Evolutionary conservation across 495 filamentous ascomycete species (phyloP), one percentile per base, ranked within the genome.

Genomic region (Lophiostoma macrostomum): DNA sequence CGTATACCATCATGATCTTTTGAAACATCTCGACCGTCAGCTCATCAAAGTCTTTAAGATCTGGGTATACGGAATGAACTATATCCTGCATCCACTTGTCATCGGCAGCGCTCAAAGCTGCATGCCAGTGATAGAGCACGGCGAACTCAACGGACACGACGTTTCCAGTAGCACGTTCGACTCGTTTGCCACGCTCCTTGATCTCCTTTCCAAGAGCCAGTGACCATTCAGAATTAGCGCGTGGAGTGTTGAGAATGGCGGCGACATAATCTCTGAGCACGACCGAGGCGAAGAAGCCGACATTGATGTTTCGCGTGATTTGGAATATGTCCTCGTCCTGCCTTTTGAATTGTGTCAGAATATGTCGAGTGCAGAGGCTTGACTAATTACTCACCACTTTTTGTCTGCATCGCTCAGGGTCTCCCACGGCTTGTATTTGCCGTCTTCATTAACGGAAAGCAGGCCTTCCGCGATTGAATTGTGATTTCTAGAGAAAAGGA

Each of bases 21-120:
- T 80, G 59, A 35, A 84, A 76, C 52, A 80, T 73, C 0, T 66
- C 72, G 24, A 75, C 63, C 20, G 71, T 71, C 13, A 85, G 66
- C 25, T 81, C 72, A 22, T 67, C 64, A 14, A 67, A 12, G 1
- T 53, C 58, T 29, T 58, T 39, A 20, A 67, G 30, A 5, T 67
- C 49, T 14, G 64, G 64, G 12, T 53, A 44, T 7, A 23, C 48
- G 11, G 16, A 11, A 28, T 55, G 40, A 4, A 67, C 32, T 10
- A 64, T 37, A 25, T 58, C 49, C 23, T 64, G 58, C 64, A 67
- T 67, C 64, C 64, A 67, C 32, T 64, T 60, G 25, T 53, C 64
- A 32, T 67, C 64, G 11, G 64, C 64, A 16, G 64, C 64, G 44
- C 61, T 64, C 4, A 67, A 43, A 18, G 61, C 58, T 2, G 64